These are phyloP conservation scores for Pleochaeta shiraiana DNA, from an alignment of 2,329 filamentous ascomycete genomes.

Conservation along the genomic window DNA sequence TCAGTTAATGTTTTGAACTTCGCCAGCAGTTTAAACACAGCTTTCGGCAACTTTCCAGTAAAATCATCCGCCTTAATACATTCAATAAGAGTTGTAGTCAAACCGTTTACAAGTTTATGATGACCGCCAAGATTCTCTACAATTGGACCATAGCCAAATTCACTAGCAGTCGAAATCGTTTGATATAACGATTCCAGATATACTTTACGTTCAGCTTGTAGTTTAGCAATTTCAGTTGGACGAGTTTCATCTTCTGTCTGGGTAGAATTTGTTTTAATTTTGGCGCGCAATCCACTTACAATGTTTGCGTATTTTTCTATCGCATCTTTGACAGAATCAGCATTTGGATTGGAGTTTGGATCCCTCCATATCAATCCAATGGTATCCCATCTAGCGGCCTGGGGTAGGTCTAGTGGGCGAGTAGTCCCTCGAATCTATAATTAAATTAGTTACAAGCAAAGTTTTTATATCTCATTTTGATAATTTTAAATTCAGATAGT, in stretches of 20 bases:
- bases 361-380: slow-evolving; percentile 29
- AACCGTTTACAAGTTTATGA: slow-evolving; percentile 31
- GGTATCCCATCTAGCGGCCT: slow-evolving; percentile 30
- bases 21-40: slow-evolving; percentile 36
- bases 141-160: slow-evolving; percentile 31
- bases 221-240: slow-evolving; percentile 17
- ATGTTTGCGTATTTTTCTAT: slow-evolving; percentile 17
- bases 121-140: slow-evolving; percentile 36
- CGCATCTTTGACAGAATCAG: slow-evolving; percentile 14
- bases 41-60: slow-evolving; percentile 30
- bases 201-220: slow-evolving; percentile 23
- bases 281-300: slow-evolving; percentile 14
- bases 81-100: slow-evolving; percentile 31
- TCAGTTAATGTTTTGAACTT: slow-evolving; percentile 36
- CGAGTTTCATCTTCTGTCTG: slow-evolving; percentile 13
- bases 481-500: background rate
- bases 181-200: slow-evolving; percentile 28
- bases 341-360: slow-evolving; percentile 15
- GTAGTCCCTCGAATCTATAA: slow-evolving; percentile 14
- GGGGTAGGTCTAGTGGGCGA: slow-evolving; percentile 23
- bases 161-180: slow-evolving; percentile 30
- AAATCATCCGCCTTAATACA: slow-evolving; percentile 31
- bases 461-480: background rate
- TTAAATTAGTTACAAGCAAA: background rate
- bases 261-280: slow-evolving; percentile 14